Evolutionary conservation across 306 rosid genomes (phyloP).

Genomic region (Cyamopsis tetragonoloba): DNA sequence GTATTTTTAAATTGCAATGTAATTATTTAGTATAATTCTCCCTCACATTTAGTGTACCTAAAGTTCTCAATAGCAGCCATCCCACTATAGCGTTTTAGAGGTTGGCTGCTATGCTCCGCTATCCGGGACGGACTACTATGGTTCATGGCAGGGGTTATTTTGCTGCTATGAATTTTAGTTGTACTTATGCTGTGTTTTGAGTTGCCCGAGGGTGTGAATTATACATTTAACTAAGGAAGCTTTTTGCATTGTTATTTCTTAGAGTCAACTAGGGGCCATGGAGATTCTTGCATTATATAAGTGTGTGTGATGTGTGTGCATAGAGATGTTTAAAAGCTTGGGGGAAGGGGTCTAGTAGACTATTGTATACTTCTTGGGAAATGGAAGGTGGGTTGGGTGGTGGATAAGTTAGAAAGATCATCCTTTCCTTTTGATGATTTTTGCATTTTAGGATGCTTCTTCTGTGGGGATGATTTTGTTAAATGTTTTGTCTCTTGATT

Average conservation of each 20-base stretch:
- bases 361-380: conserved; percentile 10
- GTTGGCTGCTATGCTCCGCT: too few relatives aligned
- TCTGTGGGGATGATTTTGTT: neutral
- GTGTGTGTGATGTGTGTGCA: neutral
- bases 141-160: neutral
- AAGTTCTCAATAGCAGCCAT: too few relatives aligned
- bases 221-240: neutral
- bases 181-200: neutral
- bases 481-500: conserved; percentile 14
- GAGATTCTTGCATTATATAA: neutral
- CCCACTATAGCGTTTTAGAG: too few relatives aligned
- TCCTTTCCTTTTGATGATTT: conserved; percentile 15
- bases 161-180: neutral
- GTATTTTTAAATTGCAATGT: too few relatives aligned
- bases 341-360: neutral
- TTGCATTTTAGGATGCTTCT: conserved; percentile 13
- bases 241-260: neutral
- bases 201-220: neutral
- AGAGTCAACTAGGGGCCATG: neutral
- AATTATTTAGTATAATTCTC: too few relatives aligned
- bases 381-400: neutral
- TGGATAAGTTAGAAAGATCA: neutral
- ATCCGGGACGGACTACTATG: too few relatives aligned
- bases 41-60: too few relatives aligned
- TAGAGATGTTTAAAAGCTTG: neutral